Evolutionary conservation across 352 stramenopile genomes (phyloP).

Genomic region (Achlya hypogyna): DNA sequence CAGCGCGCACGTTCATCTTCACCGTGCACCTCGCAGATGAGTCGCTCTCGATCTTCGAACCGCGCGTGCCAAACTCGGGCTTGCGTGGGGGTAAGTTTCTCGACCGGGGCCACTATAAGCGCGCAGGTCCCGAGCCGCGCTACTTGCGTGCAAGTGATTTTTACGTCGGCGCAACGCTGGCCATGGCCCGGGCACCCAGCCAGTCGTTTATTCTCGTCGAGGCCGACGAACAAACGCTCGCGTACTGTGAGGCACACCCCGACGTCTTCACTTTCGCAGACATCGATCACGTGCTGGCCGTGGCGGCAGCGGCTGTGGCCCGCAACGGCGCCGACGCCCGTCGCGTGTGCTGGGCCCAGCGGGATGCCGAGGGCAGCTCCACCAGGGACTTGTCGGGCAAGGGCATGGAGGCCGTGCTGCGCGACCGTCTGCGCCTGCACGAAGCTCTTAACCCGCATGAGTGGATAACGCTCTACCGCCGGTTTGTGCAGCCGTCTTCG

Average conservation of each 20-base stretch:
- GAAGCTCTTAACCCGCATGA: slow-evolving; percentile 32
- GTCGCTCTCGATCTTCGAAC: slow-evolving; percentile 69
- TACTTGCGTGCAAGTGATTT: slow-evolving; percentile 37
- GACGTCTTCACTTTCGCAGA: slow-evolving; percentile 61
- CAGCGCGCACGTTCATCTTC: slow-evolving; percentile 57
- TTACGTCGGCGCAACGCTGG: slow-evolving; percentile 55
- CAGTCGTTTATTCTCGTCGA: slow-evolving; percentile 65
- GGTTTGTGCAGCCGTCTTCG: slow-evolving; percentile 24
- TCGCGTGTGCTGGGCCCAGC: slow-evolving; percentile 27
- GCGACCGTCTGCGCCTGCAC: background rate
- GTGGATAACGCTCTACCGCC: slow-evolving; percentile 44
- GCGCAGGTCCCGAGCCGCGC: background rate
- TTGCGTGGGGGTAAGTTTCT: slow-evolving; percentile 58
- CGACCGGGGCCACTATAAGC: slow-evolving; percentile 56
- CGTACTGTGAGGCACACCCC: slow-evolving; percentile 63
- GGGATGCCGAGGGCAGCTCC: slow-evolving; percentile 19
- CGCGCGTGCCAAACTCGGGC: slow-evolving; percentile 54
- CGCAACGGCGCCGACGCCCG: slow-evolving; percentile 17
- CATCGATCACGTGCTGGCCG: slow-evolving; percentile 27
- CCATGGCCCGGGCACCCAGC: slow-evolving; percentile 58
- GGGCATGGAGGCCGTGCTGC: slow-evolving; percentile 25
- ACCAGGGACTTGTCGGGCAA: background rate
- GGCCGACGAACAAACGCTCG: slow-evolving; percentile 61
- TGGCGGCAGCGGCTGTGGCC: slow-evolving; percentile 21
- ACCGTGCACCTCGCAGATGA: slow-evolving; percentile 75